Evolutionary conservation across 1,139 yeast genomes (phyloP).

Genomic region (Hemisphaericaspora xylofermentans): DNA sequence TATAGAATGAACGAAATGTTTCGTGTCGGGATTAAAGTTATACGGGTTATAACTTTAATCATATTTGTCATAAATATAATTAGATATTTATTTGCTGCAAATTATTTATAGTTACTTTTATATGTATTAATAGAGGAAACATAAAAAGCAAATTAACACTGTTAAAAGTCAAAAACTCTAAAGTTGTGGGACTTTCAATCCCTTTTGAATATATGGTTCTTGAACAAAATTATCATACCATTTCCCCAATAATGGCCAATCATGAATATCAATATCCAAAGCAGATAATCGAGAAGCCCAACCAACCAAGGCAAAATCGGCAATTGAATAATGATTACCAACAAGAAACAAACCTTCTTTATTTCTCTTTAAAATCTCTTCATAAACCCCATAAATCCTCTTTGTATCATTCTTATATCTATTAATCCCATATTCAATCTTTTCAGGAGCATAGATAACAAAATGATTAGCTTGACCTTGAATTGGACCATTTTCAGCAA

Average conservation of each 20-base stretch:
- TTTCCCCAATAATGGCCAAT: conserved; percentile 42
- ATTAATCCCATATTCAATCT: conserved; percentile 50
- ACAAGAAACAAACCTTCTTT: conserved; percentile 49
- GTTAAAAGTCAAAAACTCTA: too few relatives aligned
- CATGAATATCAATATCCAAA: conserved; percentile 35
- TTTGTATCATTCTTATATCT: conserved; percentile 52
- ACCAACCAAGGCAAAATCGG: conserved; percentile 50
- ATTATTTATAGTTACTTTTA: background rate
- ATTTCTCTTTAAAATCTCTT: conserved; percentile 41
- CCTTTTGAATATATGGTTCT: conserved; percentile 16
- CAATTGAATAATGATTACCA: conserved; percentile 54
- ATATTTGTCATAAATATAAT: background rate
- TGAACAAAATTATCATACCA: conserved; percentile 45
- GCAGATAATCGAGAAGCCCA: conserved; percentile 26
- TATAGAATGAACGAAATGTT: background rate
- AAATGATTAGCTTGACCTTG: conserved; percentile 60
- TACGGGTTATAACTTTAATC: background rate
- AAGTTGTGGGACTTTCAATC: background rate
- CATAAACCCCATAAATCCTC: conserved; percentile 54
- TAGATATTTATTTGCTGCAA: background rate
- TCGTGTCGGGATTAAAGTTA: background rate
- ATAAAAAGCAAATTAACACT: too few relatives aligned
- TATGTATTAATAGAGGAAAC: background rate
- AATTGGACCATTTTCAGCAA: conserved; percentile 62
- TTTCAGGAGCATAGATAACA: conserved; percentile 40